These are phyloP conservation scores for Calonectria pauciramosa DNA, from an alignment of 2,329 filamentous ascomycete species.

Conservation along the genomic window DNA sequence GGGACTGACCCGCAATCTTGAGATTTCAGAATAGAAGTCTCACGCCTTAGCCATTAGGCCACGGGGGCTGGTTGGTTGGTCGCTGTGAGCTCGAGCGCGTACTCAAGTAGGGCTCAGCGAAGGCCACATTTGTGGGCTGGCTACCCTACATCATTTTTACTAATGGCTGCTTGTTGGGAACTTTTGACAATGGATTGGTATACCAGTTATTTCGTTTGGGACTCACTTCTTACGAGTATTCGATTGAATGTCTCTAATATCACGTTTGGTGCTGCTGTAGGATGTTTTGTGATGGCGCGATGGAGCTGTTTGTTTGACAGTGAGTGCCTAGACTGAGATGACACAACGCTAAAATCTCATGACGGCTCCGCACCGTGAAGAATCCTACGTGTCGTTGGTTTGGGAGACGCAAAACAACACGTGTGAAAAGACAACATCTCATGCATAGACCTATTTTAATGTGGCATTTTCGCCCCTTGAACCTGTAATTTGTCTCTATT, in stretches of 20 bases:
- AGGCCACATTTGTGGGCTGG: not conserved
- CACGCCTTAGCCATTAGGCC: conserved; percentile 5
- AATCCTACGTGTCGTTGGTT: not conserved
- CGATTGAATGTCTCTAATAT: no score
- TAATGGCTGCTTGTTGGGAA: not conserved
- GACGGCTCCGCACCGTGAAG: no score
- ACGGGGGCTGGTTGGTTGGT: not conserved
- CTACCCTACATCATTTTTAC: not conserved
- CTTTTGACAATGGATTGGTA: not conserved
- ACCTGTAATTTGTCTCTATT: not conserved
- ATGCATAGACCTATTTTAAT: not conserved
- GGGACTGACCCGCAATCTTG: not conserved
- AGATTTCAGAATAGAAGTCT: not conserved
- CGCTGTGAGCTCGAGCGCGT: not conserved
- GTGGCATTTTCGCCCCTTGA: not conserved
- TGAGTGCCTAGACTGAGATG: no score
- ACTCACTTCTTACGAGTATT: no score
- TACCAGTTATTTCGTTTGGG: not conserved
- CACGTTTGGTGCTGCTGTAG: no score
- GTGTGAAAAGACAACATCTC: not conserved
- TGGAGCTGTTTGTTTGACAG: no score
- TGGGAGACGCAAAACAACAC: not conserved
- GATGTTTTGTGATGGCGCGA: no score
- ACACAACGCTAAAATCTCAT: no score
- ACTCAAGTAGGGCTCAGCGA: not conserved